Conservation (phyloP, 495 filamentous ascomycete genomes). For the Evansstolkia leycettana region DNA sequence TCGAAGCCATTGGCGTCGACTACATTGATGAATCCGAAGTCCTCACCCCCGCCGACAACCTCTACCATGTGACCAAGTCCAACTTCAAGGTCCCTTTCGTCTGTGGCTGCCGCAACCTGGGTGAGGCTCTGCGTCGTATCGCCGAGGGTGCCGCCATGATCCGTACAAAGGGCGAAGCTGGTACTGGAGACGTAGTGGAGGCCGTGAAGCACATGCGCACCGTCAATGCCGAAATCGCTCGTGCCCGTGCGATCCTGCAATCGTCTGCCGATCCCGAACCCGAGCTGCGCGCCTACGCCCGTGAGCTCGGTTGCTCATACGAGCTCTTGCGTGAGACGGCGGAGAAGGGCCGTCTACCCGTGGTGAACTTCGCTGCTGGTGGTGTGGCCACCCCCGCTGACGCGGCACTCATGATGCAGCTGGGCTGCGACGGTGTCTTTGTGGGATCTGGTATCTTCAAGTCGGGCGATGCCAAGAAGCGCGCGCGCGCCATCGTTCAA, state of each 20-base stretch:
- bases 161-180: constrained; percentile 95
- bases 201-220: constrained; percentile 94
- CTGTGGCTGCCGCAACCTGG: constrained; percentile 90
- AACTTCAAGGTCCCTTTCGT: constrained; percentile 82
- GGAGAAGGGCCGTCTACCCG: constrained; percentile 75
- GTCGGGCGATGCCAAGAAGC: constrained; percentile 72
- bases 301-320: constrained; percentile 66
- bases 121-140: constrained; percentile 86
- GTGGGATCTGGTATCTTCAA: constrained; percentile 98
- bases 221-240: constrained; percentile 71
- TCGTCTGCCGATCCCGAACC: constrained; percentile 53
- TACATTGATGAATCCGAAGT: constrained; percentile 98
- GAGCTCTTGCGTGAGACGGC: constrained; percentile 76
- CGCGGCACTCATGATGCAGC: constrained; percentile 97
- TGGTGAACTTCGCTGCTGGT: constrained; percentile 98
- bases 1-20: constrained; percentile 87
- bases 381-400: constrained; percentile 94
- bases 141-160: constrained; percentile 97
- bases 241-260: constrained; percentile 49
- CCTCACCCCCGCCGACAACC: constrained; percentile 83
- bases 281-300: constrained; percentile 64
- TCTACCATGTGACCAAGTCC: constrained; percentile 85
- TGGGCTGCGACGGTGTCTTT: constrained; percentile 96
- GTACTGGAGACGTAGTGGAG: constrained; percentile 96
- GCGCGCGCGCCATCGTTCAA: constrained; percentile 89